Conservation (phyloP, 75 land plant genomes). For the Picea sitchensis region DNA sequence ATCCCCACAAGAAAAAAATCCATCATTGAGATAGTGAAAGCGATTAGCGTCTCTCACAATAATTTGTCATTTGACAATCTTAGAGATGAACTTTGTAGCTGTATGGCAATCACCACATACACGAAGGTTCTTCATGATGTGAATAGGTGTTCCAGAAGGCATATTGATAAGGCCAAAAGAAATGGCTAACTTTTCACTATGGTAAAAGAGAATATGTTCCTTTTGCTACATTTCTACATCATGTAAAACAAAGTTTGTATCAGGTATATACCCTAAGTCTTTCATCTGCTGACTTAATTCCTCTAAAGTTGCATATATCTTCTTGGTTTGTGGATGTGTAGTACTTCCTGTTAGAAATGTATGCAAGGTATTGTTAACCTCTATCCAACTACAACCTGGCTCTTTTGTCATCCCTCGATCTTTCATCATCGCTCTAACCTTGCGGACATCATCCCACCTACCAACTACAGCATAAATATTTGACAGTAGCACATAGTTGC, state of each 20-base stretch:
- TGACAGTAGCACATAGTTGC: neutral
- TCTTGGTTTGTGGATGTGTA: neutral
- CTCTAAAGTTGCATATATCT: neutral
- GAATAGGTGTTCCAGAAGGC: neutral
- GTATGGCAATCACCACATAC: neutral
- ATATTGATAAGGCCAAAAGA: neutral
- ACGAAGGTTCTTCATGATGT: neutral
- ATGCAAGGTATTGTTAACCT: neutral
- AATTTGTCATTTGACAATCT: neutral
- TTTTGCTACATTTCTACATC: neutral
- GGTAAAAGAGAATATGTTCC: neutral
- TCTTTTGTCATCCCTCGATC: neutral
- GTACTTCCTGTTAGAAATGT: neutral
- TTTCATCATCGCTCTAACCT: neutral
- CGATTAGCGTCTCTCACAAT: neutral
- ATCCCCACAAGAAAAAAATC: neutral
- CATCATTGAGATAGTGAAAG: neutral
- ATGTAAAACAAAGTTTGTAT: neutral
- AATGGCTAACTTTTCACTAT: slow-evolving; percentile 3
- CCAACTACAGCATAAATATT: neutral
- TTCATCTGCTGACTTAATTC: neutral
- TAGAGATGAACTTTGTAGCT: neutral
- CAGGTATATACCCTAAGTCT: neutral
- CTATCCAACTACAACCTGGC: neutral
- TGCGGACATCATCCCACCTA: neutral